Evolutionary conservation across 2,329 filamentous ascomycete species (phyloP).

Genomic region (Niveomyces coronatus): DNA sequence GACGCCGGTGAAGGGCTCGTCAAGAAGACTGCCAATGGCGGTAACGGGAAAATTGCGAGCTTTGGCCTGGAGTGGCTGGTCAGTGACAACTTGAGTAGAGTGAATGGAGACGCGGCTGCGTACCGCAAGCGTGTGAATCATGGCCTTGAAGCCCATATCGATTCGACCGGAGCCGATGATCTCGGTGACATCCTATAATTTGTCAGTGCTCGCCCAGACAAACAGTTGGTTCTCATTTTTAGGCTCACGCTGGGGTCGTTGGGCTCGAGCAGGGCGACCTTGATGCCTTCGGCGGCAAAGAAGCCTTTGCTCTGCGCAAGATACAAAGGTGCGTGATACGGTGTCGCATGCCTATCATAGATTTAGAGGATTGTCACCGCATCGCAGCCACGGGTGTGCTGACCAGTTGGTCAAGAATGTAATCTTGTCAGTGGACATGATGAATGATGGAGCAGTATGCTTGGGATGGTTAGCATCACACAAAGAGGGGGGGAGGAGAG

Average conservation of each 20-base stretch:
- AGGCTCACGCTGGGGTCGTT: conserved; percentile 60
- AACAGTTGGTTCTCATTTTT: too few species aligned
- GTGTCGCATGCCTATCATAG: conserved; percentile 59
- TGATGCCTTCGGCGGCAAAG: conserved; percentile 66
- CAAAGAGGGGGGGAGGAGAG: conserved; percentile 36
- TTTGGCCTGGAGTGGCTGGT: conserved; percentile 44
- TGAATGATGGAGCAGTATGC: conserved; percentile 34
- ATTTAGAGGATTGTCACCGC: conserved; percentile 7
- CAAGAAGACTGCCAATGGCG: conserved; percentile 64
- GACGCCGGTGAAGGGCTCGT: conserved; percentile 71
- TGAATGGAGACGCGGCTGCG: conserved; percentile 16
- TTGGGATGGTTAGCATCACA: conserved; percentile 38
- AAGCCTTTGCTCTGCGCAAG: conserved; percentile 66
- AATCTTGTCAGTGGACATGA: conserved; percentile 75
- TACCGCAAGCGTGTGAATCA: conserved; percentile 72
- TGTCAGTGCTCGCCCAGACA: too few species aligned
- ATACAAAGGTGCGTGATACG: conserved; percentile 71
- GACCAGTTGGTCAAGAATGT: conserved; percentile 80
- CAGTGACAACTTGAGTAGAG: neutral
- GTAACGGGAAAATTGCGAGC: conserved; percentile 63
- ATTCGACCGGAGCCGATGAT: conserved; percentile 69
- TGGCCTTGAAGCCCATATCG: conserved; percentile 72
- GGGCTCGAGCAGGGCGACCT: conserved; percentile 67
- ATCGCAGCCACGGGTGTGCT: too few species aligned
- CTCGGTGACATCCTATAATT: conserved; percentile 59